These are phyloP conservation scores for Eremothecium sinecaudum DNA, from an alignment of 1,139 yeast genomes.

Conservation along the genomic window DNA sequence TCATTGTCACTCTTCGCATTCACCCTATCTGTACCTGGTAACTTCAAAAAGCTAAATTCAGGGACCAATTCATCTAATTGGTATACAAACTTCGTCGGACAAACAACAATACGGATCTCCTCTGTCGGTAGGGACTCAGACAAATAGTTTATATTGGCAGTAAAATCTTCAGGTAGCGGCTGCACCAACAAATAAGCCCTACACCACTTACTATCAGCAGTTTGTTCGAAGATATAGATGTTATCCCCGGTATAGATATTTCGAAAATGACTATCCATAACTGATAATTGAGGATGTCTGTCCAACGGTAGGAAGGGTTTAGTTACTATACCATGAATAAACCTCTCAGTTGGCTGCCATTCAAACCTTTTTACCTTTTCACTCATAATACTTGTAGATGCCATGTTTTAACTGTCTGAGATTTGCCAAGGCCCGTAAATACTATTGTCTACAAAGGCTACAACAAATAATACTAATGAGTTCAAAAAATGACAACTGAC, in stretches of 20 bases:
- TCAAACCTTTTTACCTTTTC: constrained; percentile 11
- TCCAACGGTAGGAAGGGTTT: constrained; percentile 57
- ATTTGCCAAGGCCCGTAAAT: too few species aligned
- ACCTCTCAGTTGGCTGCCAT: constrained; percentile 40
- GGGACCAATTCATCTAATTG: constrained; percentile 26
- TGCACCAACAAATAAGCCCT: constrained; percentile 59
- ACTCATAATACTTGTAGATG: too few species aligned
- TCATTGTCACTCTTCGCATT: constrained; percentile 12
- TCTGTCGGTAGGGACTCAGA: constrained; percentile 52
- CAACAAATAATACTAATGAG: too few species aligned
- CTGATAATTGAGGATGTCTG: constrained; percentile 28
- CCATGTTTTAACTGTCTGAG: too few species aligned
- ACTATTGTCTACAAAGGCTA: too few species aligned
- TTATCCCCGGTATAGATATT: constrained; percentile 76
- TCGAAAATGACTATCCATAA: constrained; percentile 31
- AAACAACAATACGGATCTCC: constrained; percentile 43
- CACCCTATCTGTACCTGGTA: constrained; percentile 27
- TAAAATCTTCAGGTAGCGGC: constrained; percentile 62
- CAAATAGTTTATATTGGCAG: constrained; percentile 38
- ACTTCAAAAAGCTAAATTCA: constrained; percentile 24
- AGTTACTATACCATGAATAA: constrained; percentile 43
- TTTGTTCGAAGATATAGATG: constrained; percentile 59
- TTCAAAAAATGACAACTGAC: too few species aligned
- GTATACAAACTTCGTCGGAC: constrained; percentile 48
- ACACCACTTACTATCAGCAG: constrained; percentile 59